A percentile compares a stretch with the other conserved stretches of the same genome.
These are phyloP conservation scores for Caloboletus inedulis DNA, from an alignment of 1,284 basidiomycete species.

Conservation along the genomic window DNA sequence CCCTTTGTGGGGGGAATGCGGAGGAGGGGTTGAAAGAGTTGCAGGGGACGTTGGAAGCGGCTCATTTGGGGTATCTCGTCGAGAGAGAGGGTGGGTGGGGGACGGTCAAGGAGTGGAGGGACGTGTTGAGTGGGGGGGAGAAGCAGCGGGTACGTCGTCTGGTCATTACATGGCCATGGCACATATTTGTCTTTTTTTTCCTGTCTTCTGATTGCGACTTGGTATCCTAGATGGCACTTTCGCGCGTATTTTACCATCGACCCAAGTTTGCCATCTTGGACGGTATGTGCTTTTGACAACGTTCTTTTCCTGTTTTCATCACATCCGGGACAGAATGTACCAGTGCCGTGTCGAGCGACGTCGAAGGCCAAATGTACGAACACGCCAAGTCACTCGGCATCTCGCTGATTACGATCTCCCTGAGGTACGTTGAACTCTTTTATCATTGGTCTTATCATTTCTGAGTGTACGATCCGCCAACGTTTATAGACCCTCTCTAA, in stretches of 20 bases:
- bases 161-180: no score
- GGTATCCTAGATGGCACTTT: conserved; percentile 69
- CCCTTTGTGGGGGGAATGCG: conserved; percentile 32
- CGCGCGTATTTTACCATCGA: conserved; percentile 80
- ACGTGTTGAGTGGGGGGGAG: conserved; percentile 92
- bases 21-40: conserved; percentile 67
- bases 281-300: conserved; percentile 45
- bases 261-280: conserved; percentile 77
- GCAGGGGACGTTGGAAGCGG: conserved; percentile 71
- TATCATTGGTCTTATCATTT: neutral
- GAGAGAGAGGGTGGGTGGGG: conserved; percentile 87
- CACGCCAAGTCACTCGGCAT: conserved; percentile 90
- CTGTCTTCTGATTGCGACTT: neutral
- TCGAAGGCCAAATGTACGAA: conserved; percentile 95
- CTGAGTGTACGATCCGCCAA: neutral
- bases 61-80: conserved; percentile 85
- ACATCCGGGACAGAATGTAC: conserved; percentile 70
- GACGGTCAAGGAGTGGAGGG: conserved; percentile 94
- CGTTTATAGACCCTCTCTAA: conserved; percentile 65
- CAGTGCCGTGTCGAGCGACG: conserved; percentile 94
- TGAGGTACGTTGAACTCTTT: conserved; percentile 47
- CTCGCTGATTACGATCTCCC: conserved; percentile 89
- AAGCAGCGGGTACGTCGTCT: conserved; percentile 73
- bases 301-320: neutral
- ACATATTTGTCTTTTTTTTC: neutral